These are phyloP conservation scores for Podospora didyma DNA, from an alignment of 495 filamentous ascomycete species.

Conservation along the genomic window DNA sequence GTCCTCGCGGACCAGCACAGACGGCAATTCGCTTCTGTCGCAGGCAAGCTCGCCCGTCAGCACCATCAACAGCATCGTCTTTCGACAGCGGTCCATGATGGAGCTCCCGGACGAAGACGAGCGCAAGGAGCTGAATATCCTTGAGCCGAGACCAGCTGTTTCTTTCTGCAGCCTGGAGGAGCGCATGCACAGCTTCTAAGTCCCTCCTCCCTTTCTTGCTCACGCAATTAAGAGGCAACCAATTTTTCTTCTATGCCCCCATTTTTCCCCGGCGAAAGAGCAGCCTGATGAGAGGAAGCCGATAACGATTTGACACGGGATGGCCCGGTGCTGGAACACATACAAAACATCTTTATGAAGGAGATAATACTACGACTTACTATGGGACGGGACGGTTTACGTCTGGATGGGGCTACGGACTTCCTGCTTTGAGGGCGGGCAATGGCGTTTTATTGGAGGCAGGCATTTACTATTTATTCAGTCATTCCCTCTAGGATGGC, in stretches of 20 bases:
- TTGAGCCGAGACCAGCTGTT: slow-evolving; percentile 51
- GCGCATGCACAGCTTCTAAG: slow-evolving; percentile 40
- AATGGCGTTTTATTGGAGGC: too few species aligned
- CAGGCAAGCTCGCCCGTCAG: slow-evolving; percentile 37
- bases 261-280: neutral
- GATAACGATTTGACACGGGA: neutral
- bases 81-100: slow-evolving; percentile 41
- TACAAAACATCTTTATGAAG: neutral
- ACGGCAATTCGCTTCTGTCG: slow-evolving; percentile 37
- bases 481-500: too few species aligned
- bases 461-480: too few species aligned
- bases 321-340: slow-evolving; percentile 11
- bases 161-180: slow-evolving; percentile 54
- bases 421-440: too few species aligned
- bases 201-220: neutral
- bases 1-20: slow-evolving; percentile 35
- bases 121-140: slow-evolving; percentile 42
- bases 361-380: slow-evolving; percentile 1
- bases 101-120: slow-evolving; percentile 46
- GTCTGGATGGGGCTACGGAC: neutral
- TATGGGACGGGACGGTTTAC: neutral
- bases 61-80: slow-evolving; percentile 50
- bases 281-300: neutral
- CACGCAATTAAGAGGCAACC: too few species aligned
- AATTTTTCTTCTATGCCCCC: too few species aligned